These are phyloP conservation scores for Actinidia chinensis DNA, from an alignment of 179 eudicot species.

Conservation along the genomic window DNA sequence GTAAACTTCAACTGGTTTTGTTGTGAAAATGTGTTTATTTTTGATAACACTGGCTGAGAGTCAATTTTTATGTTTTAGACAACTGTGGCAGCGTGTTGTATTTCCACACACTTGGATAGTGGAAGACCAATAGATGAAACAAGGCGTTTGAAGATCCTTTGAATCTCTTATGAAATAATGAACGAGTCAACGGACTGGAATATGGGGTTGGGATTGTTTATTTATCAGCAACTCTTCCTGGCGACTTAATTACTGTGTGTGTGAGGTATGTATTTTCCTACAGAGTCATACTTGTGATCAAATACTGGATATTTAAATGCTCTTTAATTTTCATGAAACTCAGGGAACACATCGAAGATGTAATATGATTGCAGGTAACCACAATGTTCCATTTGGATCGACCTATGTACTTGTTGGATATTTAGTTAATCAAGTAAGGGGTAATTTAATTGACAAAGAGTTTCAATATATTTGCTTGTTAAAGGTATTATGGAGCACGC, in stretches of 20 bases:
- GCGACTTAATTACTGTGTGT: conserved; percentile 96
- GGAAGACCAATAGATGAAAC: conserved; percentile 80
- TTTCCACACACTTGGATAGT: conserved; percentile 74
- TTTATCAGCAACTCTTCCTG: conserved; percentile 86
- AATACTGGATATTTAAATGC: no score
- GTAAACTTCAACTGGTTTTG: not conserved
- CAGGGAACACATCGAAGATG: no score
- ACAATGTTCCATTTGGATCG: conserved; percentile 99
- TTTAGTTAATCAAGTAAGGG: conserved; percentile 91
- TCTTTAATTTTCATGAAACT: no score
- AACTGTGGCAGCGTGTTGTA: conserved; percentile 72
- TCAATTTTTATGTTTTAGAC: conserved; percentile 4
- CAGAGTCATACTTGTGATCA: no score
- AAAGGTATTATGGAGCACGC: not conserved
- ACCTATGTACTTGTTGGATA: conserved; percentile 96
- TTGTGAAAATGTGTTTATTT: not conserved
- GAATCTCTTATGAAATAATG: conserved; percentile 91
- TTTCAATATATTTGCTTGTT: conserved; percentile 64
- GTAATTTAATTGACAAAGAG: conserved; percentile 89
- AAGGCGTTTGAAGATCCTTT: conserved; percentile 90
- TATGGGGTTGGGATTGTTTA: conserved; percentile 98
- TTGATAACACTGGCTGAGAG: not conserved
- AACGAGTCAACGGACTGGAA: conserved; percentile 92
- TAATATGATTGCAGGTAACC: conserved; percentile 59
- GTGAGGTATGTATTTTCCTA: conserved; percentile 97